These are phyloP conservation scores for Mycena maculata DNA, from an alignment of 768 basidiomycete genomes.

Conservation along the genomic window DNA sequence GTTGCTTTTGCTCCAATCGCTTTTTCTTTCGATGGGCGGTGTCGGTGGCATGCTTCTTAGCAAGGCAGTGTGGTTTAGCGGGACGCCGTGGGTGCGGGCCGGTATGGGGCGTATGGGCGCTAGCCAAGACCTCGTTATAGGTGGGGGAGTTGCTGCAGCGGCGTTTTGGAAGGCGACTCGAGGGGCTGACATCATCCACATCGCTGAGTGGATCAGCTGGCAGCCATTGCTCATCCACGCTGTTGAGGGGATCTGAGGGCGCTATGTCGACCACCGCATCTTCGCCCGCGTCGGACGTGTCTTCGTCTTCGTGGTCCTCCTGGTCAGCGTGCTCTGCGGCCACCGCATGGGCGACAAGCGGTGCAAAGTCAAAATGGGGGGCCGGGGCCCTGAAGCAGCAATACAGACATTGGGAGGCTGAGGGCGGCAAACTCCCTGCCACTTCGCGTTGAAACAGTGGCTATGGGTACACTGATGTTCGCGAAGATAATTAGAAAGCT, in stretches of 20 bases:
- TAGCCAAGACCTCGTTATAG: not conserved
- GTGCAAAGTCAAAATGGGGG: not conserved
- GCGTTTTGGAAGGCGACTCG: too few relatives aligned
- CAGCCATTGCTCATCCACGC: not conserved
- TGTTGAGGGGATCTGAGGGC: not conserved
- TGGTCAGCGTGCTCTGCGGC: not conserved
- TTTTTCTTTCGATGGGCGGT: not conserved
- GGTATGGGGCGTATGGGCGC: not conserved
- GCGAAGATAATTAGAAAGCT: too few relatives aligned
- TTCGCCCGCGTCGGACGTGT: not conserved
- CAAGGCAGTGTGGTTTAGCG: not conserved
- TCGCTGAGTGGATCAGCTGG: not conserved
- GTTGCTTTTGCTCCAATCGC: too few relatives aligned
- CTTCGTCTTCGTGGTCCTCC: slow-evolving; percentile 4
- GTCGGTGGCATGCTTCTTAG: not conserved
- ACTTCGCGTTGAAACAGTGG: too few relatives aligned
- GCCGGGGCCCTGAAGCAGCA: too few relatives aligned
- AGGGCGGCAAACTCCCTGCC: too few relatives aligned
- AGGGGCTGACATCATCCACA: not conserved
- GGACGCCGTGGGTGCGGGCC: too few relatives aligned
- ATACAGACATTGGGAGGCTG: too few relatives aligned
- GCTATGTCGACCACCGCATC: not conserved
- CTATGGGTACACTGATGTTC: too few relatives aligned
- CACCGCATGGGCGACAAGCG: not conserved
- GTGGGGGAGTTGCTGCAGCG: not conserved